Evolutionary conservation across 345 rosid species (phyloP).

Genomic region (Hypericum androsaemum): DNA sequence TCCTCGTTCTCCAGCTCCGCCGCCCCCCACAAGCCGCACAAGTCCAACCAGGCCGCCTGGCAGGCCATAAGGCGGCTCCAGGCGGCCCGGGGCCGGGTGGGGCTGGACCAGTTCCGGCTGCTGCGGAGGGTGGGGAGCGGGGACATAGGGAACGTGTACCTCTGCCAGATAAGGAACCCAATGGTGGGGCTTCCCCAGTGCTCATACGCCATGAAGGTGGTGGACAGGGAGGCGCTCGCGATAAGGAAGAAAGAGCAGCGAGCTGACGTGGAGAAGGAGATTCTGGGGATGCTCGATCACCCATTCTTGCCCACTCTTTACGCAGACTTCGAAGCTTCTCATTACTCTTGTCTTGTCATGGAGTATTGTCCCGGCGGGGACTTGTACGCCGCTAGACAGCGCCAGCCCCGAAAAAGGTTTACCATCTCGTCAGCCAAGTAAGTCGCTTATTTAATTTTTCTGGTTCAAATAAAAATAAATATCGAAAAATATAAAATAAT

Average conservation of each 20-base stretch:
- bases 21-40: slow-evolving; percentile 68
- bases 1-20: slow-evolving; percentile 28
- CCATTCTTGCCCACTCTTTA: slow-evolving; percentile 87
- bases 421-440: slow-evolving; percentile 66
- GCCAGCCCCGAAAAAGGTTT: slow-evolving; percentile 65
- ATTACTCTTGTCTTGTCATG: slow-evolving; percentile 86
- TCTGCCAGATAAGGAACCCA: slow-evolving; percentile 74
- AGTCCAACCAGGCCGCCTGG: slow-evolving; percentile 82
- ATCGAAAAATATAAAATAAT: no score
- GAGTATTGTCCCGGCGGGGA: slow-evolving; percentile 94
- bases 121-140: slow-evolving; percentile 82
- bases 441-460: slow-evolving; percentile 6
- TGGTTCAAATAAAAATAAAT: no score
- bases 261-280: slow-evolving; percentile 91
- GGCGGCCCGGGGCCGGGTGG: slow-evolving; percentile 45
- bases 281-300: slow-evolving; percentile 74
- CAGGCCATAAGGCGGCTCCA: slow-evolving; percentile 66
- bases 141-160: slow-evolving; percentile 84
- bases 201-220: slow-evolving; percentile 88
- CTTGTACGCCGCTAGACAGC: slow-evolving; percentile 67
- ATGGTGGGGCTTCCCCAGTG: slow-evolving; percentile 44
- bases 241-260: slow-evolving; percentile 71
- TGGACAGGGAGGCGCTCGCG: slow-evolving; percentile 79
- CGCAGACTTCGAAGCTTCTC: slow-evolving; percentile 87
- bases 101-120: slow-evolving; percentile 75